Percentiles rank a stretch among this genome's conserved stretches.
Evolutionary conservation across 1,139 yeast species (phyloP).

Genomic region (Petasospora fabianii): DNA sequence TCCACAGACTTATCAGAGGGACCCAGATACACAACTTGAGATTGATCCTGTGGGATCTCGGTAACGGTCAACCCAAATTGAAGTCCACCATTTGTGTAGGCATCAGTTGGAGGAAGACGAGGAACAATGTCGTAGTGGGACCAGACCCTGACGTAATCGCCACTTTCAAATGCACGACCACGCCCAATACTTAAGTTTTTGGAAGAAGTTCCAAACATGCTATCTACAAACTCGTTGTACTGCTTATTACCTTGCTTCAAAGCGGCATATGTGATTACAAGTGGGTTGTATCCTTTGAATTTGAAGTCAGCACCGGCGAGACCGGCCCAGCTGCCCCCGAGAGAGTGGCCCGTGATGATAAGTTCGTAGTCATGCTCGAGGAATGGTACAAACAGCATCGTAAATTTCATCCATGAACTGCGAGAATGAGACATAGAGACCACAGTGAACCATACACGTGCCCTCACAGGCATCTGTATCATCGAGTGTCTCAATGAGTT

Average conservation of each 20-base stretch:
- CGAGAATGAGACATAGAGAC: conserved; percentile 43
- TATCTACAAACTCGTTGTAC: conserved; percentile 50
- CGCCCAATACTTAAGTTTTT: conserved; percentile 29
- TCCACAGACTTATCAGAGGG: conserved; percentile 17
- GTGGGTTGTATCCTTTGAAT: conserved; percentile 46
- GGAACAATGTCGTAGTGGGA: conserved; percentile 60
- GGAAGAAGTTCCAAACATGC: conserved; percentile 37
- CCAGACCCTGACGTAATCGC: conserved; percentile 45
- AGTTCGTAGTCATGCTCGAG: conserved; percentile 42
- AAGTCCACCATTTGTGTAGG: conserved; percentile 46
- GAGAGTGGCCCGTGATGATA: conserved; percentile 66
- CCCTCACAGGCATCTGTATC: conserved; percentile 36
- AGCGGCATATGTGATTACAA: conserved; percentile 55
- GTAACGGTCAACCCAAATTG: conserved; percentile 44
- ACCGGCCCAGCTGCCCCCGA: conserved; percentile 68
- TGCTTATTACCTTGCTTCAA: conserved; percentile 58
- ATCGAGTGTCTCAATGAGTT: conserved; percentile 12
- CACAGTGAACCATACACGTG: conserved; percentile 58
- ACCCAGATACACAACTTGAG: conserved; percentile 35
- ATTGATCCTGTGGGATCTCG: conserved; percentile 46
- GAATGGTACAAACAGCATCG: conserved; percentile 33
- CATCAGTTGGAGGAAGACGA: conserved; percentile 47
- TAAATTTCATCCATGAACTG: conserved; percentile 36
- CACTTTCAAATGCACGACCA: conserved; percentile 30
- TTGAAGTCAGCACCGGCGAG: conserved; percentile 58